A percentile compares a stretch with the other conserved stretches of the same genome.
phyloP scores from a whole-genome alignment of 768 basidiomycete genomes.

The Xerocomellus amylosporus region DNA sequence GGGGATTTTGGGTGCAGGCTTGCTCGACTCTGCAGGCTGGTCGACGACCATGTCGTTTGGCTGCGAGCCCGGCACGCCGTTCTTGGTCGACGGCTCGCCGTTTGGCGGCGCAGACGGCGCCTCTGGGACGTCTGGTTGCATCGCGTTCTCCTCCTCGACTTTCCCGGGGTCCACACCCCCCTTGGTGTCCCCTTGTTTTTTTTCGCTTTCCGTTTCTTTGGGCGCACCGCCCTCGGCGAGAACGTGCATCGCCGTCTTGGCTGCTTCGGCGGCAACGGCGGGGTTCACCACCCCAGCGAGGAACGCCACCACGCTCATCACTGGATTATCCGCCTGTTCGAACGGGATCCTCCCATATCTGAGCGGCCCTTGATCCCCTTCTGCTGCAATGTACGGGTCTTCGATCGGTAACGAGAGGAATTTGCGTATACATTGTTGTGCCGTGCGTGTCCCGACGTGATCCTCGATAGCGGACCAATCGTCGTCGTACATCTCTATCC shows the following conservation, averaged over 20 bases:
- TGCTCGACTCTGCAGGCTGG: slow-evolving; percentile 27
- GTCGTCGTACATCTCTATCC: slow-evolving; percentile 96
- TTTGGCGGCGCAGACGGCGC: slow-evolving; percentile 6
- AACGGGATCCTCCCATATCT: slow-evolving; percentile 82
- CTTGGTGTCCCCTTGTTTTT: slow-evolving; percentile 28
- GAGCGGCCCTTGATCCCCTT: slow-evolving; percentile 72
- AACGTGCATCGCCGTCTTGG: slow-evolving; percentile 83
- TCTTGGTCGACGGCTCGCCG: slow-evolving; percentile 15
- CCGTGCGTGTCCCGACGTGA: slow-evolving; percentile 87
- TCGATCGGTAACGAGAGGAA: slow-evolving; percentile 97
- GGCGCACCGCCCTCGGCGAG: slow-evolving; percentile 62
- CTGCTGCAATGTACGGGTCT: slow-evolving; percentile 81
- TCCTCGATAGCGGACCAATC: slow-evolving; percentile 93
- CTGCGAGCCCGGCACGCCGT: slow-evolving; percentile 15
- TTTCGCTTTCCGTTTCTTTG: slow-evolving; percentile 30
- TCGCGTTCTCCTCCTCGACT: slow-evolving; percentile 44
- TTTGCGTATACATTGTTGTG: slow-evolving; percentile 93
- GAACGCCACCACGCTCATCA: slow-evolving; percentile 98
- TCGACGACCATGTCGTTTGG: slow-evolving; percentile 51
- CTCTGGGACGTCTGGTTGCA: slow-evolving; percentile 32
- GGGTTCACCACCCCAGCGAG: slow-evolving; percentile 90
- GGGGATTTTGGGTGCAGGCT: slow-evolving; percentile 43
- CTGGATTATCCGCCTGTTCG: slow-evolving; percentile 93
- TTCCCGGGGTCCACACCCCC: slow-evolving; percentile 34
- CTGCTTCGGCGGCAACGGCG: slow-evolving; percentile 89